phyloP scores from a whole-genome alignment of 805 yeast genomes.

The Wickerhamiella hasegawae region DNA sequence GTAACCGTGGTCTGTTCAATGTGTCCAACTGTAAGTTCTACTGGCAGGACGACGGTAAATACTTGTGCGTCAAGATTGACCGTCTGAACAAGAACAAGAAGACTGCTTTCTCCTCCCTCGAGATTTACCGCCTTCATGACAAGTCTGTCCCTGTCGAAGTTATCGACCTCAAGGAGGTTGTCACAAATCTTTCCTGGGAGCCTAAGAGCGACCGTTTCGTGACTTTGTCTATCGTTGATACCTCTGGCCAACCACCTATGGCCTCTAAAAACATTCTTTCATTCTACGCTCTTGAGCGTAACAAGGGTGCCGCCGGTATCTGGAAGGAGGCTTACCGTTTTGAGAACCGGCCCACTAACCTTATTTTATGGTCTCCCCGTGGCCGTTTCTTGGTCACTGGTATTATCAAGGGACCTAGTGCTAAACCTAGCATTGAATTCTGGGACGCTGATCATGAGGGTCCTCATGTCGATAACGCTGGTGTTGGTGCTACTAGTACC shows the following conservation, averaged over 20 bases:
- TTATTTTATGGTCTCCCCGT: slow-evolving; percentile 76
- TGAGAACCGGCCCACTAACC: slow-evolving; percentile 50
- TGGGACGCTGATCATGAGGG: slow-evolving; percentile 66
- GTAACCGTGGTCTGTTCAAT: slow-evolving; percentile 89
- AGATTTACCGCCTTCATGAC: slow-evolving; percentile 75
- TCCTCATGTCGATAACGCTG: slow-evolving; percentile 7
- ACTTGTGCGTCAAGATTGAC: slow-evolving; percentile 84
- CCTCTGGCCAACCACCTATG: slow-evolving; percentile 9
- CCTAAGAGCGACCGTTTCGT: slow-evolving; percentile 81
- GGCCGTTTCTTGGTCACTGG: slow-evolving; percentile 67
- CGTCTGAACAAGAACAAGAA: slow-evolving; percentile 93
- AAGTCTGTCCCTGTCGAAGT: slow-evolving; percentile 90
- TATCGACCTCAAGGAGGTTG: slow-evolving; percentile 80
- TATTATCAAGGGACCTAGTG: slow-evolving; percentile 29
- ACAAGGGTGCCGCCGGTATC: slow-evolving; percentile 31
- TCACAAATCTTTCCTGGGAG: slow-evolving; percentile 87
- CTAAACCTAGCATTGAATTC: slow-evolving; percentile 54
- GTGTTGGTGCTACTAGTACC: slow-evolving; percentile 11
- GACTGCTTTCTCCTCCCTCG: slow-evolving; percentile 79
- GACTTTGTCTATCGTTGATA: slow-evolving; percentile 44
- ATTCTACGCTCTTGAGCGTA: slow-evolving; percentile 70
- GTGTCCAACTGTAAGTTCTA: slow-evolving; percentile 78
- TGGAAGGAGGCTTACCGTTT: slow-evolving; percentile 48
- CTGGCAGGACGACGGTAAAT: slow-evolving; percentile 85
- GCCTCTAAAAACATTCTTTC: slow-evolving; percentile 36